Evolutionary conservation across 805 yeast genomes (phyloP).

Genomic region (Hanseniaspora hatyaiensis): DNA sequence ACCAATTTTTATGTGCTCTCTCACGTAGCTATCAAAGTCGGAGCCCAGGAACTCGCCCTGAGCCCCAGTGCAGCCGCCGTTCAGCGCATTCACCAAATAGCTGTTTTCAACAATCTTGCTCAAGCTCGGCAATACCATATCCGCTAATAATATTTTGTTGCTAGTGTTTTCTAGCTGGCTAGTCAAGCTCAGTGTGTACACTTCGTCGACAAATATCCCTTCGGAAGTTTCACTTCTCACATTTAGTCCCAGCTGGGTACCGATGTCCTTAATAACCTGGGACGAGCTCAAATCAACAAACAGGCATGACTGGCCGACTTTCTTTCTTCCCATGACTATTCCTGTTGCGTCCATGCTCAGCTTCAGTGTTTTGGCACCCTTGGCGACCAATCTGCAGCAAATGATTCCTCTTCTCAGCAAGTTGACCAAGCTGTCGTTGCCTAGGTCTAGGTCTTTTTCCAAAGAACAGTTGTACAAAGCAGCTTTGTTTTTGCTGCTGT

Average conservation of each 20-base stretch:
- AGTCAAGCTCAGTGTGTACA: constrained; percentile 19
- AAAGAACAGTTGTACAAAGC: constrained; percentile 10
- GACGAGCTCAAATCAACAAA: constrained; percentile 12
- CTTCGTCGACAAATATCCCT: constrained; percentile 16
- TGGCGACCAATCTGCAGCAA: constrained; percentile 11
- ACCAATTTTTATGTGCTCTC: not conserved
- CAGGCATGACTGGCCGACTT: constrained; percentile 13
- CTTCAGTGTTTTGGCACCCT: constrained; percentile 8
- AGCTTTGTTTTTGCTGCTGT: constrained; percentile 3
- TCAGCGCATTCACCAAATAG: not conserved
- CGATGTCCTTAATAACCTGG: constrained; percentile 15
- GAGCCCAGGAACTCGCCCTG: not conserved
- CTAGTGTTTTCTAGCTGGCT: constrained; percentile 6
- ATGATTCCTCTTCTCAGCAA: constrained; percentile 14
- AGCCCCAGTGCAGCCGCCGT: too few relatives aligned
- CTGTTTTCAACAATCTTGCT: constrained; percentile 2
- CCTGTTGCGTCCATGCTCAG: constrained; percentile 11
- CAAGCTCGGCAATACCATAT: constrained; percentile 7
- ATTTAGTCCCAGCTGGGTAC: constrained; percentile 11
- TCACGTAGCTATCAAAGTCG: constrained; percentile 13
- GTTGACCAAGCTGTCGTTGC: constrained; percentile 7
- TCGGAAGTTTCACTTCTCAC: constrained; percentile 11
- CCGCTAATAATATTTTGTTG: constrained; percentile 24
- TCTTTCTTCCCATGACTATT: constrained; percentile 14
- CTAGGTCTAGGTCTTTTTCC: constrained; percentile 8